A percentile compares a stretch with the other conserved stretches of the same genome.
Conservation (phyloP, 768 basidiomycete genomes). For the Amanita polypyramis region DNA sequence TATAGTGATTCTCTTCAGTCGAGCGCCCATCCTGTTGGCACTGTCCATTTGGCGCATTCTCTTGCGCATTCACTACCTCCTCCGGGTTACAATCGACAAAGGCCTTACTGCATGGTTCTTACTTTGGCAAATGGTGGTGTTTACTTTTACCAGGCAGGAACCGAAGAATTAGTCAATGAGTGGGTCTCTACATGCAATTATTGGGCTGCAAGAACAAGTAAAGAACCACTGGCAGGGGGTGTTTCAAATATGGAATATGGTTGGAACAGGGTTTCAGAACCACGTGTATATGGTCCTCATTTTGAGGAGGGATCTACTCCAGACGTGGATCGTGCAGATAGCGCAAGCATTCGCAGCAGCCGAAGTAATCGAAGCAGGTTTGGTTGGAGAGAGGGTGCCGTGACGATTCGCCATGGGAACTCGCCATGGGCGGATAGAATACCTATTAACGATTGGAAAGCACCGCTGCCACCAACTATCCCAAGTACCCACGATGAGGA, state of each 20-base stretch:
- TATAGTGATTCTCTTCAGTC: constrained; percentile 35
- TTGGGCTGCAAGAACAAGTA: constrained; percentile 93
- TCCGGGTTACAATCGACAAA: constrained; percentile 83
- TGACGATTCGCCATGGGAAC: constrained; percentile 52
- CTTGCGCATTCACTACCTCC: constrained; percentile 80
- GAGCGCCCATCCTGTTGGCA: constrained; percentile 80
- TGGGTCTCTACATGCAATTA: constrained; percentile 99
- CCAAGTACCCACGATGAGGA: constrained; percentile 88
- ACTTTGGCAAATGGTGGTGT: constrained; percentile 82
- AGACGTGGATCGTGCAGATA: constrained; percentile 47
- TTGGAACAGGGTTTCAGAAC: constrained; percentile 74
- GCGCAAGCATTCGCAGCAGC: constrained; percentile 64
- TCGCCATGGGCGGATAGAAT: constrained; percentile 74
- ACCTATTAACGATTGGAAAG: constrained; percentile 89
- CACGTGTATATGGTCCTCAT: constrained; percentile 35
- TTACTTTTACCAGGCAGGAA: constrained; percentile 98
- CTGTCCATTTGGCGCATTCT: constrained; percentile 77
- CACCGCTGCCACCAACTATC: constrained; percentile 76
- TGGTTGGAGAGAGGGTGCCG: constrained; percentile 57
- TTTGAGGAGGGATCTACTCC: constrained; percentile 47
- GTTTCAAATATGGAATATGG: constrained; percentile 99
- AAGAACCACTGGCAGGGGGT: constrained; percentile 91
- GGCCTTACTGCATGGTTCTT: constrained; percentile 92
- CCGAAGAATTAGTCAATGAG: constrained; percentile 96
- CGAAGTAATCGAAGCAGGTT: constrained; percentile 69